Evolutionary conservation across 176 grass and related monocot genomes (phyloP).

Genomic region (Microstegium vimineum): DNA sequence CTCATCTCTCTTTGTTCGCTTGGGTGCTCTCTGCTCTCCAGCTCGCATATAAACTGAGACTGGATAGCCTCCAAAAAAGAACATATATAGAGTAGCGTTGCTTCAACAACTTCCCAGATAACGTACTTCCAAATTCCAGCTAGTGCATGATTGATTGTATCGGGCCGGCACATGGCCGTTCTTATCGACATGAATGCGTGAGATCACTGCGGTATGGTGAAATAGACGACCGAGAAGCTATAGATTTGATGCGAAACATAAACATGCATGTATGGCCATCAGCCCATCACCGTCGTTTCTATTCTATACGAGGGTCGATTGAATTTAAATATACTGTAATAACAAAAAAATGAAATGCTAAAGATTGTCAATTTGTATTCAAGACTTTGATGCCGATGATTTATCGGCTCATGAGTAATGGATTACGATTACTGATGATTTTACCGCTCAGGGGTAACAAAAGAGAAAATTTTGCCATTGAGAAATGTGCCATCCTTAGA

Average conservation of each 20-base stretch:
- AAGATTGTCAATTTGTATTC: background rate
- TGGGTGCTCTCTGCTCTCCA: background rate
- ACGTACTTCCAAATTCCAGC: constrained; percentile 4
- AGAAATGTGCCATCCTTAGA: background rate
- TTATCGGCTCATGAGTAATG: background rate
- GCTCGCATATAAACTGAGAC: background rate
- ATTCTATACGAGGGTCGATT: too few relatives aligned
- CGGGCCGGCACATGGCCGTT: constrained; percentile 7
- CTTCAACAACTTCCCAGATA: background rate
- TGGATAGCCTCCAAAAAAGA: background rate
- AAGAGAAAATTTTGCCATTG: background rate
- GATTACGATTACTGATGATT: background rate
- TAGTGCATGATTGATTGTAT: background rate
- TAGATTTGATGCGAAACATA: too few relatives aligned
- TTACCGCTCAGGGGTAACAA: background rate
- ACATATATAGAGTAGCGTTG: background rate
- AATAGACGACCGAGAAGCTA: background rate
- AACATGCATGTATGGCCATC: too few relatives aligned
- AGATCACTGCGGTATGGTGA: background rate
- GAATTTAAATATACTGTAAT: too few relatives aligned
- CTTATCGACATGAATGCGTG: background rate
- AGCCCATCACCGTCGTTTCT: too few relatives aligned
- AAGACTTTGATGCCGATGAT: background rate
- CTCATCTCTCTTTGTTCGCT: too few relatives aligned
- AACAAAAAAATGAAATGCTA: too few relatives aligned